These are phyloP conservation scores for Phylloporus scabripes DNA, from an alignment of 768 basidiomycete species.

Conservation along the genomic window DNA sequence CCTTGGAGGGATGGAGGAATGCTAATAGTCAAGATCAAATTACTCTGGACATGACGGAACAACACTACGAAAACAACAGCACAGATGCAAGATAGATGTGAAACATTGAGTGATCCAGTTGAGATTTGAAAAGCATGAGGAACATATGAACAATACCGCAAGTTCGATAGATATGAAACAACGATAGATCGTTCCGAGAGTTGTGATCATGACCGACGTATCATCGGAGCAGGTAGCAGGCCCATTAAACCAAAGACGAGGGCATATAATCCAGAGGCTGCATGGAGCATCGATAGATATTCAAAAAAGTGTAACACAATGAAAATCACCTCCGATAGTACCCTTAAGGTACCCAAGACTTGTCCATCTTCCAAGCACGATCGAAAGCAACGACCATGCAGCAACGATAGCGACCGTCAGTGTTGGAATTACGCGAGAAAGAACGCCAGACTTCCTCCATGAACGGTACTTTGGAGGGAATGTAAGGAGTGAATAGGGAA, in stretches of 20 bases:
- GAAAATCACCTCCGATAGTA: slow-evolving; percentile 49
- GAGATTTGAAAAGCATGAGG: background rate
- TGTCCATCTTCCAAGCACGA: slow-evolving; percentile 65
- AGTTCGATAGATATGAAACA: background rate
- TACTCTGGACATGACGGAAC: background rate
- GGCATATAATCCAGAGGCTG: slow-evolving; percentile 67
- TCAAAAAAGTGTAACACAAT: background rate
- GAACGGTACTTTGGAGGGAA: slow-evolving; percentile 52
- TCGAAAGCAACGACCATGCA: slow-evolving; percentile 60
- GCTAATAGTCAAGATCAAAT: too few relatives aligned
- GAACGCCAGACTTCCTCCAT: slow-evolving; percentile 65
- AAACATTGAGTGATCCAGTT: slow-evolving; percentile 7
- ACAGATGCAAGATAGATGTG: slow-evolving; percentile 12
- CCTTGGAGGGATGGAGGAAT: too few relatives aligned
- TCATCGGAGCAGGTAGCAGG: slow-evolving; percentile 59
- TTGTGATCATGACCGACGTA: slow-evolving; percentile 38
- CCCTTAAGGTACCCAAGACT: slow-evolving; percentile 59
- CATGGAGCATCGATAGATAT: slow-evolving; percentile 2
- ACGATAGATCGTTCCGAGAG: slow-evolving; percentile 9
- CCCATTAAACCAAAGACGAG: slow-evolving; percentile 71
- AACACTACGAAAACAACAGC: slow-evolving; percentile 3
- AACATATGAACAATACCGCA: background rate
- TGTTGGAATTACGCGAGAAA: slow-evolving; percentile 66
- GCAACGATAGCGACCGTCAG: slow-evolving; percentile 63
- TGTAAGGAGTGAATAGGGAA: background rate